Evolutionary conservation across 441 rosid species (phyloP).

Genomic region (Populus hybrid): DNA sequence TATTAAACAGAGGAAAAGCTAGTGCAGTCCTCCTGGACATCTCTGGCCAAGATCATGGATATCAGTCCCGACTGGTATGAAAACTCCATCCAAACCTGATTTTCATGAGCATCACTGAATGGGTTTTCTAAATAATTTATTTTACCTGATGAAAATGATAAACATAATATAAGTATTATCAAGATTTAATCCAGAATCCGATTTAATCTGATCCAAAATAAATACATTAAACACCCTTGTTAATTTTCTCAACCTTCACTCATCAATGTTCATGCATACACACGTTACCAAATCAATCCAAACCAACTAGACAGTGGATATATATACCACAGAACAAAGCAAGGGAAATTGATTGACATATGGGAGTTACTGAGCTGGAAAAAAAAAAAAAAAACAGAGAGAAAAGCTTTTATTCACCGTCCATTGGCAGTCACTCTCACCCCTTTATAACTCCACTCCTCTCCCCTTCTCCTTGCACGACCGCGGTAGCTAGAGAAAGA

Average conservation of each 20-base stretch:
- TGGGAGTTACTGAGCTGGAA: no score
- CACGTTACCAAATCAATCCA: neutral
- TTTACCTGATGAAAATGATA: neutral
- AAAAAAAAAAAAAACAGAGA: no score
- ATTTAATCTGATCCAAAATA: no score
- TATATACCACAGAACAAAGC: neutral
- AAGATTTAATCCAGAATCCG: no score
- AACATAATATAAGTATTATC: no score
- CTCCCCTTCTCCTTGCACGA: neutral
- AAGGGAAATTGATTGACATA: neutral
- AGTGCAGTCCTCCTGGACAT: no score
- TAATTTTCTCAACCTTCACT: neutral
- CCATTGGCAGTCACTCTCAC: neutral
- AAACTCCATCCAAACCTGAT: neutral
- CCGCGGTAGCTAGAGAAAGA: neutral
- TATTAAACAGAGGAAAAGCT: no score
- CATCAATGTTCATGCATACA: neutral
- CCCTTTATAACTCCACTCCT: neutral
- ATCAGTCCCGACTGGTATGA: neutral
- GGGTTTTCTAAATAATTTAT: no score
- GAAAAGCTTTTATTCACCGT: neutral
- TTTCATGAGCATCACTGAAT: neutral
- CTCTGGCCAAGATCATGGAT: neutral
- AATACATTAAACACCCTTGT: neutral
- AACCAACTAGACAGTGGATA: neutral